A percentile compares a stretch with the other conserved stretches of the same genome.
Evolutionary conservation across 331 rosid genomes (phyloP).

Genomic region (Prunus yedoensis): DNA sequence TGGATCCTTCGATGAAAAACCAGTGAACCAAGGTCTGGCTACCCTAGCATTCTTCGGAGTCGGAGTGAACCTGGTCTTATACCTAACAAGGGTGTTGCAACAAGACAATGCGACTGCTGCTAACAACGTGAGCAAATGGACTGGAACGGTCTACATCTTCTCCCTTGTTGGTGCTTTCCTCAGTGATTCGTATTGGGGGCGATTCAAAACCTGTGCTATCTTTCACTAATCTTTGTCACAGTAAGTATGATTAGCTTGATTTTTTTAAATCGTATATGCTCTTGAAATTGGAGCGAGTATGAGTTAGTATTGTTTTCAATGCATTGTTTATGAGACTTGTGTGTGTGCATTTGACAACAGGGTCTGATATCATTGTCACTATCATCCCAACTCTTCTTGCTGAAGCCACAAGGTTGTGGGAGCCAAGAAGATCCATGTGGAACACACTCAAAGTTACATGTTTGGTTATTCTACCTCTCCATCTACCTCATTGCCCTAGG

Average conservation of each 20-base stretch:
- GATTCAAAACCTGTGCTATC: conserved; percentile 88
- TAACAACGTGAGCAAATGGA: conserved; percentile 95
- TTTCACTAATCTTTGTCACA: conserved; percentile 75
- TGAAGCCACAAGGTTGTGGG: conserved; percentile 84
- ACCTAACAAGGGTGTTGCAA: conserved; percentile 77
- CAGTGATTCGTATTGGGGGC: conserved; percentile 98
- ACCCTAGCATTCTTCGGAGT: conserved; percentile 93
- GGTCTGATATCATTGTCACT: conserved; percentile 69
- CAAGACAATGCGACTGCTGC: conserved; percentile 88
- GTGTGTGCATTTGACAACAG: conserved; percentile 35
- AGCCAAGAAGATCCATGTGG: conserved; percentile 54
- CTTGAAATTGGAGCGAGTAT: neutral
- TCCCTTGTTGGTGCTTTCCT: conserved; percentile 98
- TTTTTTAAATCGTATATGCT: neutral
- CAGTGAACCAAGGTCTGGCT: conserved; percentile 96
- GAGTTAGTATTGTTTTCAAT: neutral
- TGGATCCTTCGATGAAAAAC: conserved; percentile 22
- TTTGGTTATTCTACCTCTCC: conserved; percentile 74
- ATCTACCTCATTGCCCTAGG: conserved; percentile 89
- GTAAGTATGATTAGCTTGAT: conserved; percentile 41
- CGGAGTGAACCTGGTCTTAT: conserved; percentile 90
- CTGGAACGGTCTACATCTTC: conserved; percentile 92
- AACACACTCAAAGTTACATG: conserved; percentile 54
- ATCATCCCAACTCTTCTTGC: conserved; percentile 74
- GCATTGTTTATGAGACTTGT: neutral